Evolutionary conservation across 1,284 basidiomycete genomes (phyloP), one percentile per base, ranked within the genome.

Genomic region (Thecaphora thlaspeos): DNA sequence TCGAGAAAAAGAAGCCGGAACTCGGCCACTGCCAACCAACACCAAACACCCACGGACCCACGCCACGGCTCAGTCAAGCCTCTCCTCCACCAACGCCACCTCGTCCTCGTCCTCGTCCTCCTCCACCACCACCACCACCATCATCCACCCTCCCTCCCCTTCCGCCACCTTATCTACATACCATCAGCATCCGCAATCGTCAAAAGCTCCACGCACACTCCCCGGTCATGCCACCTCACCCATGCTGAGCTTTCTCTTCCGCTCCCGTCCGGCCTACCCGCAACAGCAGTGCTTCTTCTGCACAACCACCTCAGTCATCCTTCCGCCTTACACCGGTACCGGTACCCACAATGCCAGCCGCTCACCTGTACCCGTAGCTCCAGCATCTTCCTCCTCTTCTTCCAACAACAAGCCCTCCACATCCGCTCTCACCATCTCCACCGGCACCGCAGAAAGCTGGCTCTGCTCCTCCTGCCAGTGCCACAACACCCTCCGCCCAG

Each of bases 201-300:
- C n/a, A n/a, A n/a, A n/a, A n/a, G n/a, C n/a, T n/a, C n/a, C n/a
- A n/a, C n/a, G n/a, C n/a, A n/a, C n/a, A n/a, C n/a, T n/a, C n/a
- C n/a, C n/a, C n/a, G n/a, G n/a, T n/a, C n/a, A n/a, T n/a, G n/a
- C n/a, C n/a, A n/a, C n/a, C n/a, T n/a, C n/a, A n/a, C 11, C 32
- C 32, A 38, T 32, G 42, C 26, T 23, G 42, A 21, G 24, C 30
- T 30, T 26, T 11, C 26, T 40, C 22, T 24, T 18, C 14, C 3
- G 22, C 9, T 10, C 15, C 22, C 12, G 15, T 34, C n/a, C 14
- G 7, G 42, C 28, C 21, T 65, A 65, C 34, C 58, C 62, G 18
- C 54, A 55, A 28, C 48, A 51, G 19, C 40, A 57, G 41, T 73
- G 71, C 61, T 68, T 69, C 59, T 73, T 63, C 50, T 73, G 71